These are phyloP conservation scores for Acrodontium crateriforme DNA, from an alignment of 2,329 filamentous ascomycete species.

Conservation along the genomic window DNA sequence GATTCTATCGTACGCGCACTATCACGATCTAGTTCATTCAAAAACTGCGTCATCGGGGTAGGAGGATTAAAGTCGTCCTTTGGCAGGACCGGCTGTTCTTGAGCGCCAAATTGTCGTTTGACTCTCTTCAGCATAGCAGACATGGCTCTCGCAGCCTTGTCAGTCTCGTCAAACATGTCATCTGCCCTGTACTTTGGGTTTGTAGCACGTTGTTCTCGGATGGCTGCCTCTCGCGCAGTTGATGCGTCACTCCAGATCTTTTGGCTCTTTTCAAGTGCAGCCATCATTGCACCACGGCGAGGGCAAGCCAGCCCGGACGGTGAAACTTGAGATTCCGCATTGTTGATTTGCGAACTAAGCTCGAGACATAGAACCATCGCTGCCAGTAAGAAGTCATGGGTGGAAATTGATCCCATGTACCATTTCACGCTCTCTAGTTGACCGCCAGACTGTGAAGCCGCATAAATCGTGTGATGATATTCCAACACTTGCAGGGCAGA, in stretches of 20 bases:
- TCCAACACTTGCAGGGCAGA: constrained; percentile 36
- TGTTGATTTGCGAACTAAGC: constrained; percentile 19
- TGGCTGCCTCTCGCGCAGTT: neutral
- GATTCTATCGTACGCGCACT: neutral
- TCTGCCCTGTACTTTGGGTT: constrained; percentile 6
- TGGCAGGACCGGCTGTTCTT: neutral
- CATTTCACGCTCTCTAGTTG: constrained; percentile 31
- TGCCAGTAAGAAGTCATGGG: constrained; percentile 35
- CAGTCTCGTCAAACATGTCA: constrained; percentile 17
- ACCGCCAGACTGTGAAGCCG: constrained; percentile 32
- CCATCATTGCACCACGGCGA: constrained; percentile 15
- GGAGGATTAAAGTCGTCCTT: too few species aligned
- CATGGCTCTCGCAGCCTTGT: constrained; percentile 20
- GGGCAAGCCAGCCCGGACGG: constrained; percentile 8
- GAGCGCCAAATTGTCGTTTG: constrained; percentile 9
- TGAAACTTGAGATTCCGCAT: constrained; percentile 1
- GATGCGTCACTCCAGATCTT: constrained; percentile 17
- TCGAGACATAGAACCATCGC: constrained; percentile 37
- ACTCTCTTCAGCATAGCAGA: constrained; percentile 20
- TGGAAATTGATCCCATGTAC: constrained; percentile 32
- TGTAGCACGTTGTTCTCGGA: constrained; percentile 3
- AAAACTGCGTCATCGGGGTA: neutral
- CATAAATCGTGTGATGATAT: constrained; percentile 36
- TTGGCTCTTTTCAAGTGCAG: constrained; percentile 20
- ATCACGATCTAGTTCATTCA: neutral